Percentiles rank a stretch among this genome's conserved stretches.
These are phyloP conservation scores for Mycena polygramma DNA, from an alignment of 768 basidiomycete species.

Conservation along the genomic window DNA sequence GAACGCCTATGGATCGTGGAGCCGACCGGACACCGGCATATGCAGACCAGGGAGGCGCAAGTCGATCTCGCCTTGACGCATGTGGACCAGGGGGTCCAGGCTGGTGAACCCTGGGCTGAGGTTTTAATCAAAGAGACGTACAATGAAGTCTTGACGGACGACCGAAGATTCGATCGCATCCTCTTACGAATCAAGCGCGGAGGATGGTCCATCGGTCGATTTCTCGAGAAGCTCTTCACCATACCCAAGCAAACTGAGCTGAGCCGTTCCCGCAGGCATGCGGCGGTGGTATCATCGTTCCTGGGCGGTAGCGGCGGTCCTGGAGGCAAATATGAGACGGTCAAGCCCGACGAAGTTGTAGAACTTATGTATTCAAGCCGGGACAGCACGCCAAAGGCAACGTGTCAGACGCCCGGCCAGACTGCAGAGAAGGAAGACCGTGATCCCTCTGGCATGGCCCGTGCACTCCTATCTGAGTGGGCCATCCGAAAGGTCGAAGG, in stretches of 20 bases:
- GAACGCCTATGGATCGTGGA: no score
- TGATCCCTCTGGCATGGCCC: constrained; percentile 2
- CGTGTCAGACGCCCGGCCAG: no score
- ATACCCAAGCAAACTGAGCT: no score
- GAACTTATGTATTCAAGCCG: no score
- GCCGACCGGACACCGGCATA: no score
- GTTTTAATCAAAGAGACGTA: background rate
- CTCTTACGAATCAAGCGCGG: constrained; percentile 8
- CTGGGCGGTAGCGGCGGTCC: no score
- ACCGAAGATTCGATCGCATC: constrained; percentile 11
- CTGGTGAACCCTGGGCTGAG: constrained; percentile 16
- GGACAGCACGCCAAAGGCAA: no score
- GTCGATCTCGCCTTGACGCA: background rate
- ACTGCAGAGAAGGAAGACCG: background rate
- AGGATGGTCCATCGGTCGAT: constrained; percentile 10
- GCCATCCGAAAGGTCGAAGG: constrained; percentile 20
- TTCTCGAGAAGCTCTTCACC: background rate
- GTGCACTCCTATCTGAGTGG: constrained; percentile 17
- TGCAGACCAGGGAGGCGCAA: no score
- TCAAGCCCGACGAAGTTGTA: no score
- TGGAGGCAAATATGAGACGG: no score
- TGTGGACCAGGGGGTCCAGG: constrained; percentile 9
- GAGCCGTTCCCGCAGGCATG: no score
- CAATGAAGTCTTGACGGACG: background rate
- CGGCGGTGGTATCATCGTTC: no score